phyloP scores from a whole-genome alignment of 179 eudicot species.

The Gypsophila paniculata region DNA sequence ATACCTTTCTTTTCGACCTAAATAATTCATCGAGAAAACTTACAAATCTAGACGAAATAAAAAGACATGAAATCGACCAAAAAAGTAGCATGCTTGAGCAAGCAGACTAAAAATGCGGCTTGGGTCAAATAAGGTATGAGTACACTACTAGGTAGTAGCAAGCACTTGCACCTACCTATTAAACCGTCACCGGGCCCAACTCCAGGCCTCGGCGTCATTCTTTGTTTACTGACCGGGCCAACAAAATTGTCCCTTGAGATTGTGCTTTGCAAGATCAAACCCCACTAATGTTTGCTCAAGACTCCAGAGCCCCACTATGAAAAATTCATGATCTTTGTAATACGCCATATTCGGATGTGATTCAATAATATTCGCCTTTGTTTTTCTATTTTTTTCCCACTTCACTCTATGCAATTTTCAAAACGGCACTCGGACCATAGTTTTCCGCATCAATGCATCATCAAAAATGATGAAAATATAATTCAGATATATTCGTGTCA shows the following conservation, averaged over 20 bases:
- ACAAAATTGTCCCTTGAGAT: not conserved
- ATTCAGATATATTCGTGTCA: too few species aligned
- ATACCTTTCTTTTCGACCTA: too few species aligned
- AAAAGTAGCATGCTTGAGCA: not conserved
- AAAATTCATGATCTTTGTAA: not conserved
- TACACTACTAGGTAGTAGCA: too few species aligned
- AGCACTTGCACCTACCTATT: too few species aligned
- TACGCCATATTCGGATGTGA: not conserved
- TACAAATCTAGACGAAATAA: not conserved
- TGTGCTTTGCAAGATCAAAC: slow-evolving; percentile 1
- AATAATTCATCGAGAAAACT: too few species aligned
- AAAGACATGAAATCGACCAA: not conserved
- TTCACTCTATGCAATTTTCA: too few species aligned
- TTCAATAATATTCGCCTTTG: not conserved
- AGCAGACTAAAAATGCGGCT: not conserved
- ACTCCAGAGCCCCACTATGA: not conserved
- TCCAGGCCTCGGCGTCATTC: not conserved
- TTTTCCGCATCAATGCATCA: too few species aligned
- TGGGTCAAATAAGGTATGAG: slow-evolving; percentile 6
- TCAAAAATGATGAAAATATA: too few species aligned
- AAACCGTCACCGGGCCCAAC: not conserved
- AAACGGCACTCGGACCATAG: too few species aligned
- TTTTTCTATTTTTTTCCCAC: too few species aligned
- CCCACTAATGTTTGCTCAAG: slow-evolving; percentile 2
- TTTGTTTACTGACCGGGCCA: not conserved